Evolutionary conservation across 2,329 filamentous ascomycete species (phyloP), one percentile per base, ranked within the genome.

Genomic region (Parascedosporium putredinis): DNA sequence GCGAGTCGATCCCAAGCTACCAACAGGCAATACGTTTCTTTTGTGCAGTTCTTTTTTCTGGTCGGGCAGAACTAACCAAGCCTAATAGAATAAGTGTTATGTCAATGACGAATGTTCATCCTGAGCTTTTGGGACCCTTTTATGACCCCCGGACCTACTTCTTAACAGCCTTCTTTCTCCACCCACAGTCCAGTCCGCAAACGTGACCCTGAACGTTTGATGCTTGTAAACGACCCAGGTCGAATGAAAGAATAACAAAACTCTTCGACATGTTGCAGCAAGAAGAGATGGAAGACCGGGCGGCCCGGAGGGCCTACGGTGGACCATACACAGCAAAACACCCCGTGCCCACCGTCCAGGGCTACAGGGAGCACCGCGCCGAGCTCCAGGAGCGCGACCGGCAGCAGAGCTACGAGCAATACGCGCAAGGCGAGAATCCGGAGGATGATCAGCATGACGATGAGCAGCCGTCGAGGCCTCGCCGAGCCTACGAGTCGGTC

Each of bases 301-400:
- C 42, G 63, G 66, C 50, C 67, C 68, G 50, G 60, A 63, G 27
- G 60, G 62, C 27, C 20, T 34, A 47, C 29, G 45, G 27, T 23
- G 46, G 27, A 40, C 69, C 69, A 2, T 72, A 73, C 55, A 69
- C 64, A 47, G 65, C 64, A 31, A 62, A 60, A 9, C 64, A 69
- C 53, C 70, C 69, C 3, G 66, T 73, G 25, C 74, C 74, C 6
- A 77, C 73, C 24, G 64, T 76, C 42, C 68, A 71, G 38, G 68
- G 65, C 44, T 76, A 75, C 51, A 62, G 67, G 22, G 66, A 75
- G 52, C 71, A 73, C 46, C 65, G 66, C 40, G 68, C 61, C 27
- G 67, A 71, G 42, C 62, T 74, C n/a, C 66, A 67, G 47, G 60
- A 66, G 47, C 62, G 70, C 45, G 59, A 66, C 6, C 54, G 68